A percentile compares a stretch with the other conserved stretches of the same genome.
phyloP scores from a whole-genome alignment of 1,284 basidiomycete species.

The Malassezia slooffiae region DNA sequence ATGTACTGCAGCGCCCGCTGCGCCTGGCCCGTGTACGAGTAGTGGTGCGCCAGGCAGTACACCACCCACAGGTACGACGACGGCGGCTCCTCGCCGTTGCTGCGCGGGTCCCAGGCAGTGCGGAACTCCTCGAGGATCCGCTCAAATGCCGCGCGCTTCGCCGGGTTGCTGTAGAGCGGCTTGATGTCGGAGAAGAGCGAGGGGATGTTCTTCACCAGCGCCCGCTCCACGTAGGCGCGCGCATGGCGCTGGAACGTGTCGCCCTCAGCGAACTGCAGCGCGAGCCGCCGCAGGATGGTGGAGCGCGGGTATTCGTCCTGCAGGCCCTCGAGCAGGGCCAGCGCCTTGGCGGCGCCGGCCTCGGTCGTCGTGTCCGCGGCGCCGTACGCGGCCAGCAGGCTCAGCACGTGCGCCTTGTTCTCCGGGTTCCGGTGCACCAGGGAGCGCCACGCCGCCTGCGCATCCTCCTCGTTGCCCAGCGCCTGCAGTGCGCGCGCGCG shows the following conservation, averaged over 20 bases:
- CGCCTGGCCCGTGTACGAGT: conserved; percentile 53
- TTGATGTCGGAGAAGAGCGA: conserved; percentile 91
- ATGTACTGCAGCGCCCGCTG: conserved; percentile 60
- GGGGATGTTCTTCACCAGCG: conserved; percentile 75
- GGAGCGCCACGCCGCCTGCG: conserved; percentile 64
- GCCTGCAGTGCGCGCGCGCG: conserved; percentile 51
- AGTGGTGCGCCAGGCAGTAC: conserved; percentile 86
- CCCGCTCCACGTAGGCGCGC: conserved; percentile 60
- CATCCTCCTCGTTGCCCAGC: conserved; percentile 56
- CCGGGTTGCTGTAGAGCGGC: conserved; percentile 60
- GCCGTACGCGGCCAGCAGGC: conserved; percentile 59
- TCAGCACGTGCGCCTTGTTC: conserved; percentile 53
- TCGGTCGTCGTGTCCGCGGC: conserved; percentile 40
- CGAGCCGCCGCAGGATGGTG: conserved; percentile 25
- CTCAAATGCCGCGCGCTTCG: conserved; percentile 62
- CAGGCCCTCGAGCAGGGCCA: conserved; percentile 20
- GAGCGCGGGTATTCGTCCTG: conserved; percentile 28
- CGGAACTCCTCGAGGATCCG: conserved; percentile 52
- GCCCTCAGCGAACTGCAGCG: conserved; percentile 23
- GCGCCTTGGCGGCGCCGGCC: conserved; percentile 9
- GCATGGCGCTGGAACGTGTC: conserved; percentile 61
- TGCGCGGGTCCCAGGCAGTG: conserved; percentile 22
- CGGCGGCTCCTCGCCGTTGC: conserved; percentile 54
- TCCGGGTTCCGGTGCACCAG: conserved; percentile 80
- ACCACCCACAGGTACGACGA: conserved; percentile 86